Percentiles rank a stretch among this genome's conserved stretches.
Evolutionary conservation across 2,329 filamentous ascomycete species (phyloP).

Genomic region (Colletotrichum orbiculare): DNA sequence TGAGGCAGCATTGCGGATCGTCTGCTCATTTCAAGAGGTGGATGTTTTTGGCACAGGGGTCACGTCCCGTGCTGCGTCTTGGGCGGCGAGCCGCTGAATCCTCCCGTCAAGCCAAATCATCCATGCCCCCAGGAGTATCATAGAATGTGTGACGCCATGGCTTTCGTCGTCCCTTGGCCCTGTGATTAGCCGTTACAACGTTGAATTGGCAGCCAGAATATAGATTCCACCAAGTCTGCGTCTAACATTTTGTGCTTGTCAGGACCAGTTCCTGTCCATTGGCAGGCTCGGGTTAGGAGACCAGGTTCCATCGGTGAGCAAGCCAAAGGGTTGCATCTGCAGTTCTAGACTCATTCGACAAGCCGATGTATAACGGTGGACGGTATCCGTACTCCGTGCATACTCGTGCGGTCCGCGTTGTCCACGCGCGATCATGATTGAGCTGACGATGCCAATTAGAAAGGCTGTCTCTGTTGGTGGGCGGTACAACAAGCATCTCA

Average conservation of each 20-base stretch:
- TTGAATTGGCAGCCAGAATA: slow-evolving; percentile 15
- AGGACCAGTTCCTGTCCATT: slow-evolving; percentile 15
- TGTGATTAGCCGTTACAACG: background rate
- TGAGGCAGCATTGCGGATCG: slow-evolving; percentile 7
- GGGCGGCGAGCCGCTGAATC: slow-evolving; percentile 34
- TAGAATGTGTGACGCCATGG: slow-evolving; percentile 17
- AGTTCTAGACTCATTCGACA: background rate
- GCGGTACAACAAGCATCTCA: slow-evolving; percentile 17
- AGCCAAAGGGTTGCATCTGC: background rate
- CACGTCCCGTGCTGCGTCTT: slow-evolving; percentile 21
- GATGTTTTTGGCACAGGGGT: slow-evolving; percentile 22
- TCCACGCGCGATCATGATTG: background rate
- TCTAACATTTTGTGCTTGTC: background rate
- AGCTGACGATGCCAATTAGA: slow-evolving; percentile 1
- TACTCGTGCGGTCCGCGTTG: slow-evolving; percentile 5
- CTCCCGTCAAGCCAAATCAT: slow-evolving; percentile 37
- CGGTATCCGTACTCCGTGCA: background rate
- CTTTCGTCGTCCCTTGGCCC: no score
- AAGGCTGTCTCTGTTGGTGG: slow-evolving; percentile 12
- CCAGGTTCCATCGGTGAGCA: background rate
- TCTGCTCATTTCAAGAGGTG: slow-evolving; percentile 18
- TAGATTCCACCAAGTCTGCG: background rate
- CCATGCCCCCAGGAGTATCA: slow-evolving; percentile 26
- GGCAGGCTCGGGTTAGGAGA: slow-evolving; percentile 27
- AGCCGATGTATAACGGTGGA: slow-evolving; percentile 9